These are phyloP conservation scores for Coemansia sp. DNA, from an alignment of 192 early-diverging fungal genomes.

Conservation along the genomic window DNA sequence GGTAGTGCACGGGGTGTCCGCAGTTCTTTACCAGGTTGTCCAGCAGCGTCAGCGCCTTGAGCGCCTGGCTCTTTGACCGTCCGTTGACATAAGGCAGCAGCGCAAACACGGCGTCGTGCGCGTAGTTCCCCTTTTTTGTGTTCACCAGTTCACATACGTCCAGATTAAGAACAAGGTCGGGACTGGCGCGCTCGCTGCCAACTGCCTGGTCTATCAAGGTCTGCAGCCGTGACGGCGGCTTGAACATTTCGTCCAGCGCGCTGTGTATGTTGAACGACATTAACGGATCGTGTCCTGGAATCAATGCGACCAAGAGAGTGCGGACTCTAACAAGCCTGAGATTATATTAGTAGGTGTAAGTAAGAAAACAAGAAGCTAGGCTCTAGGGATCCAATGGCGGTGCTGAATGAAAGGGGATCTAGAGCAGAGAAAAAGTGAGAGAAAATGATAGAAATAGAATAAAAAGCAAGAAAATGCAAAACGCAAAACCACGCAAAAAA, in stretches of 20 bases:
- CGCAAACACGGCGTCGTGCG: constrained; percentile 55
- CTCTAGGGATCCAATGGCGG: not conserved
- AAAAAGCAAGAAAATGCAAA: not conserved
- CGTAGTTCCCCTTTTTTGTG: constrained; percentile 77
- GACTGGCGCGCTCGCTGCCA: constrained; percentile 64
- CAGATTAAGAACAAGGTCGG: constrained; percentile 86
- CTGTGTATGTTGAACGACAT: constrained; percentile 50
- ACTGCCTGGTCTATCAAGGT: constrained; percentile 76
- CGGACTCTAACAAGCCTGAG: too few species aligned
- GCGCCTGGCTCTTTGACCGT: constrained; percentile 45
- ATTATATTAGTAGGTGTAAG: too few species aligned
- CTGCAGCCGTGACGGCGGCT: constrained; percentile 49
- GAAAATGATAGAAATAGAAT: not conserved
- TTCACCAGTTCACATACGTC: constrained; percentile 97
- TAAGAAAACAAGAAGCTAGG: not conserved
- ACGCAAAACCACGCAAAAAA: not conserved
- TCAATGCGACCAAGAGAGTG: too few species aligned
- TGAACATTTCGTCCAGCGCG: constrained; percentile 50
- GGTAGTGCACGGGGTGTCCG: constrained; percentile 95
- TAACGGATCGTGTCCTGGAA: not conserved
- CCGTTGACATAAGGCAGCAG: constrained; percentile 52
- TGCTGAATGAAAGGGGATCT: not conserved
- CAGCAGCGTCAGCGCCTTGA: constrained; percentile 66
- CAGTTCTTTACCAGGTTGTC: constrained; percentile 99
- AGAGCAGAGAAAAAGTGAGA: not conserved